A percentile compares a stretch with the other conserved stretches of the same genome.
Evolutionary conservation across 2,329 filamentous ascomycete species (phyloP).

Genomic region (Mycosphaerella sp.): DNA sequence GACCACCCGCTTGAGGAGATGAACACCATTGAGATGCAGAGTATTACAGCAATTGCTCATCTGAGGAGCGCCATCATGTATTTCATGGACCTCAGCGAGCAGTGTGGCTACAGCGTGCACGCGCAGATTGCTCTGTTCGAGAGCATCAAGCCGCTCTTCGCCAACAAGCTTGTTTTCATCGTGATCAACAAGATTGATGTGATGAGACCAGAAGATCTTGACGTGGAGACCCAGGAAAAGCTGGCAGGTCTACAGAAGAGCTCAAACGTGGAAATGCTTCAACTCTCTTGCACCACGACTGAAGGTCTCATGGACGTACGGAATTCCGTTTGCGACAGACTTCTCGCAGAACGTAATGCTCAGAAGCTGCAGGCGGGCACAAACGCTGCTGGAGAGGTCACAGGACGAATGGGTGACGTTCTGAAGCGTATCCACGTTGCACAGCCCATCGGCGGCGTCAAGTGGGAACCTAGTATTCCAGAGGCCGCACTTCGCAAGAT

Average conservation of each 20-base stretch:
- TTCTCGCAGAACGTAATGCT: slow-evolving; percentile 86
- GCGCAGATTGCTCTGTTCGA: slow-evolving; percentile 94
- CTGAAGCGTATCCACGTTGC: slow-evolving; percentile 94
- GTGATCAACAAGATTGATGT: slow-evolving; percentile 99
- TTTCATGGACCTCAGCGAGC: slow-evolving; percentile 96
- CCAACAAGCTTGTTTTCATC: slow-evolving; percentile 94
- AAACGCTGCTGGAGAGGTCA: slow-evolving; percentile 66
- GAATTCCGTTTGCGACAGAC: slow-evolving; percentile 85
- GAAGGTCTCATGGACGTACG: slow-evolving; percentile 93
- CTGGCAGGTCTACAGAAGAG: slow-evolving; percentile 75
- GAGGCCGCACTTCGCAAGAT: slow-evolving; percentile 71
- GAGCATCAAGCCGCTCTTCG: slow-evolving; percentile 93
- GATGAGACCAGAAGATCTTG: slow-evolving; percentile 76
- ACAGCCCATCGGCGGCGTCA: slow-evolving; percentile 75
- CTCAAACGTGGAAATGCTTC: slow-evolving; percentile 84
- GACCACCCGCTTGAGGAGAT: slow-evolving; percentile 98
- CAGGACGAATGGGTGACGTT: slow-evolving; percentile 81
- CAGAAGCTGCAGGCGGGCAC: slow-evolving; percentile 91
- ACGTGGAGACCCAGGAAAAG: slow-evolving; percentile 67
- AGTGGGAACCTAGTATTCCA: slow-evolving; percentile 68
- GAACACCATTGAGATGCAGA: slow-evolving; percentile 99
- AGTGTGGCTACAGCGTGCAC: slow-evolving; percentile 88
- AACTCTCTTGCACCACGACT: slow-evolving; percentile 89
- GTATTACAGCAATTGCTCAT: slow-evolving; percentile 95
- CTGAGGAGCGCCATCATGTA: slow-evolving; percentile 91